Base-by-base conservation (phyloP, 148 eudicot genomes). In the Tetragonia tetragonoides region DNA sequence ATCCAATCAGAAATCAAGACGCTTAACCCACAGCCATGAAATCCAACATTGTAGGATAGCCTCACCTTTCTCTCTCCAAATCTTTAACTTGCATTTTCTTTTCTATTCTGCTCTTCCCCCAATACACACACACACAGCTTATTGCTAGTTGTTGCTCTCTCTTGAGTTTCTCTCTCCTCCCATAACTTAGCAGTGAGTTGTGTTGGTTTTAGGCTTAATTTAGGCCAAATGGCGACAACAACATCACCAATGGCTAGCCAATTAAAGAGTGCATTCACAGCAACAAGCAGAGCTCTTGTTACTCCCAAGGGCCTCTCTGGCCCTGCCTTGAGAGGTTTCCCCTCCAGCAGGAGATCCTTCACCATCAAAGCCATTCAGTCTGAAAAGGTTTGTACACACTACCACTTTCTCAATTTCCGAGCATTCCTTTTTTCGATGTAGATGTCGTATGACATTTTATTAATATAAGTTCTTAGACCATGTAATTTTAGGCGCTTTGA, bases 241-340 rank as follows among this genome's bases (percentile, higher is more conserved):
- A 57, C 83, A 38, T 67, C 87, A 60, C 87, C 87, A 62, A 85
- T 85, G 85, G 87, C 83, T 6, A 85, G 85, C 76, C 87, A 85
- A 79, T 62, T 82, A 64, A 82, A 82, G 81, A 82, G 85, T 77
- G 79, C 78, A 39, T 75, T 81, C 60, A 68, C 77, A 17, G 18
- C 65, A 47, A 65, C 47, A 1, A 56, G 57, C 6, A 76, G 79
- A 61, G 57, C 81, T 41, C 77, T 85, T 51, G 75, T 64, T 1
- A 11, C 70, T 60, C 87, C 87, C 21, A 85, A 79, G 83, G 85
- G 87, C 20, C 82, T 82, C 63, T 75, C 84, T 73, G 82, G 82
- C 68, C 78, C 72, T 76, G 68, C 83, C 16, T 79, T 82, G 60
- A 79, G 83, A 76, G 46, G 20, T 3, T 77, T 82, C 63, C 87